Evolutionary conservation across 23 red algal genomes (phyloP).

Genomic region (Rhodosorus marinus): DNA sequence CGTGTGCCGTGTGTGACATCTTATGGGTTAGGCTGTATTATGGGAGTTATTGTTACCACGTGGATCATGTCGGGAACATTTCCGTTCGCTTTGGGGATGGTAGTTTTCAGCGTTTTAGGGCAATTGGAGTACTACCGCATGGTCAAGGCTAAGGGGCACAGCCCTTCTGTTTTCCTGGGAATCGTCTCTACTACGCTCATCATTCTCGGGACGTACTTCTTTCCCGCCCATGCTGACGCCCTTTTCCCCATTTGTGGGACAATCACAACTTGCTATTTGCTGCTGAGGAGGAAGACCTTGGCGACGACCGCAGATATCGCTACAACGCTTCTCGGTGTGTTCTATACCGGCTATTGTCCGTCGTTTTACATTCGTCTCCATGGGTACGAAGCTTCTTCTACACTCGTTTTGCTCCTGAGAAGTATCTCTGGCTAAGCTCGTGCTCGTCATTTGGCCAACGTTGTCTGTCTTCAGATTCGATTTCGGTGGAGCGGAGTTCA

Average conservation of each 20-base stretch:
- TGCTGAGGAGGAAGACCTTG: slow-evolving; percentile 54
- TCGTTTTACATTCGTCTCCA: slow-evolving; percentile 90
- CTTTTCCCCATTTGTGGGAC: slow-evolving; percentile 87
- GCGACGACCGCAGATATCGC: slow-evolving; percentile 92
- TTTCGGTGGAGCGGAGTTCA: no score
- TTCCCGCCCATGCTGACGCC: slow-evolving; percentile 48
- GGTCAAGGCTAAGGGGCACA: slow-evolving; percentile 75
- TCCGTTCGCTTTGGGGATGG: slow-evolving; percentile 45
- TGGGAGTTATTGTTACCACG: slow-evolving; percentile 1
- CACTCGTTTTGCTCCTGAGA: no score
- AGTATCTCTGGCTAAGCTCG: no score
- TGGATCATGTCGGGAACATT: slow-evolving; percentile 6
- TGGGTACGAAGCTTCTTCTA: slow-evolving; percentile 9
- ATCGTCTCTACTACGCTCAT: slow-evolving; percentile 39
- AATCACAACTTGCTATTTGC: slow-evolving; percentile 70
- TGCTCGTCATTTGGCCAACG: no score
- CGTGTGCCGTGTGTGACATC: no score
- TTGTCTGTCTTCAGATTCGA: no score
- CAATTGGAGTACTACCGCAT: slow-evolving; percentile 93
- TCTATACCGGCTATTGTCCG: slow-evolving; percentile 90
- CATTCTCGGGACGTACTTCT: slow-evolving; percentile 21
- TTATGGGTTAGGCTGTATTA: no score
- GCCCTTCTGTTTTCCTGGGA: slow-evolving; percentile 61
- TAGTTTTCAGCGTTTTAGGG: slow-evolving; percentile 25
- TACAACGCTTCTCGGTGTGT: slow-evolving; percentile 93